Base-by-base conservation (phyloP, 331 rosid species). In the Phaseolus coccineus region DNA sequence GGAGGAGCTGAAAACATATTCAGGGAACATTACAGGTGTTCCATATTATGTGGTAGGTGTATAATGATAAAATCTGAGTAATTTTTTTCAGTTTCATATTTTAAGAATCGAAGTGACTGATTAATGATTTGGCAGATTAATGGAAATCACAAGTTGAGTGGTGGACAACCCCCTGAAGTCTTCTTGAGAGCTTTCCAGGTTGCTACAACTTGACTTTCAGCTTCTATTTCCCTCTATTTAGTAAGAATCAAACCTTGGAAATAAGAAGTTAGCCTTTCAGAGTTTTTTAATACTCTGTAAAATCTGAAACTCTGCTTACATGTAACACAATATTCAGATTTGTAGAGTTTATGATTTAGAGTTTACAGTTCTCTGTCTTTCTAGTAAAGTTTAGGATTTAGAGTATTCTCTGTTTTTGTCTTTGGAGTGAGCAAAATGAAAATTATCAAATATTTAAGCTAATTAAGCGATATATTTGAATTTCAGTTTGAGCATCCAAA, bases 91-190 rank as follows among this genome's bases (percentile, higher is more conserved):
- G 33, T 11, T 69, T 37, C 65, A 63, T 48, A 39, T 48, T 58
- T 35, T 69, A 47, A 66, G 3, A 35, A 14, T 10, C 22, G 2
- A 55, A 31, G 14, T 35, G 22, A 65, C 69, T 57, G 76, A 77
- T 76, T 11, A 10, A 50, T 84, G 56, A 48, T 39, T 74, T 67
- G 78, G 64, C 92, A 95, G 99, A 87, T 95, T 61, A 92, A 94
- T 81, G 96, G 92, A 69, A 86, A 76, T 80, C 90, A 77, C 11
- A 82, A 85, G 64, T 16, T 92, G 77, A 87, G 87, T 5, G 99
- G 99, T 27, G 97, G 84, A 30, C 96, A 95, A 58, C 87, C 99
- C 53, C 87, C 94, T 48, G 97, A 88, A 77, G 86, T 78, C 30
- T 91, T 95, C 87, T 74, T 84, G 87, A 90, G 77, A 88, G 91